Evolutionary conservation across 371 early-diverging fungal species (phyloP).

Genomic region (Mucor irregularis): DNA sequence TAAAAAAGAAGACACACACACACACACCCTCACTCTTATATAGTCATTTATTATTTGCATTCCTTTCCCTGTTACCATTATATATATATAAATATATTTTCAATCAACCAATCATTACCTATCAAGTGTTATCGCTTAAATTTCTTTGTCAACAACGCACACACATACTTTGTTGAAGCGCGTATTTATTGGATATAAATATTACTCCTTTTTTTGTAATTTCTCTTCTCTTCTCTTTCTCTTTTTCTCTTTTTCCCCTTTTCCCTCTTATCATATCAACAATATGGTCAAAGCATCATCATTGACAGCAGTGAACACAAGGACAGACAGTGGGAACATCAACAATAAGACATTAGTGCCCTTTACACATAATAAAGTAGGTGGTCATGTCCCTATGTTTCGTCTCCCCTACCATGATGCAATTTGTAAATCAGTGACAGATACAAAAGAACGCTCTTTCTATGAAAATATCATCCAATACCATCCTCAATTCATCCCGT

Average conservation of each 20-base stretch:
- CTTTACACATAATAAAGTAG: constrained; percentile 20
- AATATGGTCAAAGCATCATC: too few relatives aligned
- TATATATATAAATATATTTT: constrained; percentile 2
- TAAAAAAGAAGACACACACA: too few relatives aligned
- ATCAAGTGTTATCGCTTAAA: too few relatives aligned
- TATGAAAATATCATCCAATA: constrained; percentile 9
- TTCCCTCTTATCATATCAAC: neutral
- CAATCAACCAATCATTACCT: too few relatives aligned
- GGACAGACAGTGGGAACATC: too few relatives aligned
- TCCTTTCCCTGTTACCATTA: neutral
- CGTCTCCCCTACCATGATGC: constrained; percentile 13
- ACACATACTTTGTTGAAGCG: neutral
- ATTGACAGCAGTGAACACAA: too few relatives aligned
- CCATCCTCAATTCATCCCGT: neutral
- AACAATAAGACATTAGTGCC: neutral
- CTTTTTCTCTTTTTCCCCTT: neutral
- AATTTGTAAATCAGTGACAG: constrained; percentile 21
- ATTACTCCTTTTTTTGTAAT: neutral
- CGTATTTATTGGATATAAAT: too few relatives aligned
- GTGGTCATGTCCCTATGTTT: constrained; percentile 27
- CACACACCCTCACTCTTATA: neutral
- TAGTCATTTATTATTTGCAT: neutral
- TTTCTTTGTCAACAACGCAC: neutral
- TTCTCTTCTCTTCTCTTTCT: neutral
- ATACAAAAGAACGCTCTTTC: constrained; percentile 14